Conservation (phyloP, 2,329 filamentous ascomycete species). For the Fusarium sp. region DNA sequence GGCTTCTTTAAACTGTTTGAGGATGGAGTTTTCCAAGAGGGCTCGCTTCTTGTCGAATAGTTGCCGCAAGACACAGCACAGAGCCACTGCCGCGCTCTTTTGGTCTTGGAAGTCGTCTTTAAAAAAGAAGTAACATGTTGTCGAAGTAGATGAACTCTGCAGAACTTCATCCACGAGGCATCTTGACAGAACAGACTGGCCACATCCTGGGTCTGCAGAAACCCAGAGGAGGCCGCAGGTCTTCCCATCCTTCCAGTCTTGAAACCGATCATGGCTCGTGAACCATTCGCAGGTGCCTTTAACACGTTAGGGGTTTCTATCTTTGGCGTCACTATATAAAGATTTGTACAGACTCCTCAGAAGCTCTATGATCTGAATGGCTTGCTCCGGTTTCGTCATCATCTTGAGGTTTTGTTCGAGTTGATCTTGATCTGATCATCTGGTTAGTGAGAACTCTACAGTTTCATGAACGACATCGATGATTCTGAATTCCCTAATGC, state of each 20-base stretch:
- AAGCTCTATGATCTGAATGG: too few relatives aligned
- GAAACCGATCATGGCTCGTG: slow-evolving; percentile 1
- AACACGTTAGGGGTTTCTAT: slow-evolving; percentile 15
- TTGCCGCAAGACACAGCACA: slow-evolving; percentile 53
- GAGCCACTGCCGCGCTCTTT: slow-evolving; percentile 42
- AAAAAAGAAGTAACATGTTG: slow-evolving; percentile 58
- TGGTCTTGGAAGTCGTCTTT: slow-evolving; percentile 56
- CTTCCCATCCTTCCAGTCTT: slow-evolving; percentile 2
- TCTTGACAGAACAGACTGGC: slow-evolving; percentile 57
- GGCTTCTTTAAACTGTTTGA: background rate
- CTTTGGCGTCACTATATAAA: background rate
- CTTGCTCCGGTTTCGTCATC: too few relatives aligned
- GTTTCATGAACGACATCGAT: background rate
- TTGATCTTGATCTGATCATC: background rate
- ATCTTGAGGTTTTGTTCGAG: background rate
- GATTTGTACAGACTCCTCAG: background rate
- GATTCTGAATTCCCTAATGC: background rate
- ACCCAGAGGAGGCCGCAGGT: slow-evolving; percentile 36
- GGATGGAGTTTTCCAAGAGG: background rate
- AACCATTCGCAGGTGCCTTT: slow-evolving; percentile 32
- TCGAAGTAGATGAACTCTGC: slow-evolving; percentile 14
- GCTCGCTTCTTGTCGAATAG: slow-evolving; percentile 44
- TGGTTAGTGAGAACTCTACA: background rate
- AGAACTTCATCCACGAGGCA: slow-evolving; percentile 50
- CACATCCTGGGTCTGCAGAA: slow-evolving; percentile 58